These are phyloP conservation scores for Cadophora malorum DNA, from an alignment of 2,329 filamentous ascomycete species.

Conservation along the genomic window DNA sequence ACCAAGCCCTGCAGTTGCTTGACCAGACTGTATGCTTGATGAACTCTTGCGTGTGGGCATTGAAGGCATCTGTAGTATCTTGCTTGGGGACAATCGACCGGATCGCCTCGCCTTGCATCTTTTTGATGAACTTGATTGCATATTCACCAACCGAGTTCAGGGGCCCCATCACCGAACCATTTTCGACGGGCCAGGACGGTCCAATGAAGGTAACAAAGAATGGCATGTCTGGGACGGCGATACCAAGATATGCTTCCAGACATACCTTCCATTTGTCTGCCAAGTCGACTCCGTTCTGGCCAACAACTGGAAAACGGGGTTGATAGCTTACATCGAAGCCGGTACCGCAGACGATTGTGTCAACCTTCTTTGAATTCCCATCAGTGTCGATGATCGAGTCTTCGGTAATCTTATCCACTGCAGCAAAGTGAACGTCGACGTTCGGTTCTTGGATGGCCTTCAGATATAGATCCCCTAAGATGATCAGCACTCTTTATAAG, in stretches of 20 bases:
- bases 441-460: conserved; percentile 56
- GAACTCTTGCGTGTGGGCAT: conserved; percentile 55
- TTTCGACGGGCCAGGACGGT: conserved; percentile 40
- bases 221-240: conserved; percentile 39
- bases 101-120: conserved; percentile 55
- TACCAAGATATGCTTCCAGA: conserved; percentile 40
- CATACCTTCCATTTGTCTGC: conserved; percentile 43
- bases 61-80: conserved; percentile 57
- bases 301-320: conserved; percentile 42
- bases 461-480: conserved; percentile 56
- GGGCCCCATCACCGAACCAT: conserved; percentile 39
- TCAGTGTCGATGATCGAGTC: conserved; percentile 53
- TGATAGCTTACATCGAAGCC: conserved; percentile 45
- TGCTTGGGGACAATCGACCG: conserved; percentile 53
- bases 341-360: conserved; percentile 42
- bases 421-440: conserved; percentile 57
- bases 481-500: conserved; percentile 21
- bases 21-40: conserved; percentile 61
- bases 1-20: conserved; percentile 45
- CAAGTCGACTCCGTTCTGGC: conserved; percentile 37
- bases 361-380: conserved; percentile 43
- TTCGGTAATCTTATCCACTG: conserved; percentile 52
- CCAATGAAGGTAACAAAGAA: conserved; percentile 42
- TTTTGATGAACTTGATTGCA: conserved; percentile 40
- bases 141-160: conserved; percentile 34